Conservation (phyloP, 257 asterid genomes). For the Linaria vulgaris region DNA sequence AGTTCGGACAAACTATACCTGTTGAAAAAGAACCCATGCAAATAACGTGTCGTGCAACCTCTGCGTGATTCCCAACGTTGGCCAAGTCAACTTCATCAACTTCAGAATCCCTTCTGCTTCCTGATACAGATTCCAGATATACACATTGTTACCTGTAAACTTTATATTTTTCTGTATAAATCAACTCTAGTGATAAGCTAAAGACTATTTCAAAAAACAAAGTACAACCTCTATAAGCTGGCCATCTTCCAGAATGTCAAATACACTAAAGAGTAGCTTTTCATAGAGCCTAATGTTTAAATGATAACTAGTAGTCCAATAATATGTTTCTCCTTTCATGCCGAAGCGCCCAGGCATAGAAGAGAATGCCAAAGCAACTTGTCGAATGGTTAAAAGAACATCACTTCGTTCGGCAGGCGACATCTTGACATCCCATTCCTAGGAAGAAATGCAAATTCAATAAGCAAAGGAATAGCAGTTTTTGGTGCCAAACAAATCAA, state of each 20-base stretch:
- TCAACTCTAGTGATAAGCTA: neutral
- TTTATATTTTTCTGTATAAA: neutral
- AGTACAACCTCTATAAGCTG: conserved; percentile 72
- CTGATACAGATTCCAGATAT: conserved; percentile 43
- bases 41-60: conserved; percentile 73
- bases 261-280: conserved; percentile 78
- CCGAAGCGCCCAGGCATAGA: conserved; percentile 75
- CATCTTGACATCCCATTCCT: conserved; percentile 90
- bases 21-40: conserved; percentile 93
- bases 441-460: conserved; percentile 31
- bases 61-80: conserved; percentile 81
- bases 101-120: conserved; percentile 82
- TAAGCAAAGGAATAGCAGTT: conserved; percentile 18
- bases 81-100: conserved; percentile 77
- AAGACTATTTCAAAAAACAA: conserved; percentile 19
- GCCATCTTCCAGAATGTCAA: conserved; percentile 90
- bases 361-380: conserved; percentile 57
- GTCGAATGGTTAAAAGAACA: conserved; percentile 62
- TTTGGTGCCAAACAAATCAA: conserved; percentile 20
- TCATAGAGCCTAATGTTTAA: conserved; percentile 79
- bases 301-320: conserved; percentile 84
- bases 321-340: conserved; percentile 76
- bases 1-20: conserved; percentile 47
- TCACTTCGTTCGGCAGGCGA: conserved; percentile 73
- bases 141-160: conserved; percentile 15